Conservation (phyloP, 768 basidiomycete species). For the Lactarius quietus region DNA sequence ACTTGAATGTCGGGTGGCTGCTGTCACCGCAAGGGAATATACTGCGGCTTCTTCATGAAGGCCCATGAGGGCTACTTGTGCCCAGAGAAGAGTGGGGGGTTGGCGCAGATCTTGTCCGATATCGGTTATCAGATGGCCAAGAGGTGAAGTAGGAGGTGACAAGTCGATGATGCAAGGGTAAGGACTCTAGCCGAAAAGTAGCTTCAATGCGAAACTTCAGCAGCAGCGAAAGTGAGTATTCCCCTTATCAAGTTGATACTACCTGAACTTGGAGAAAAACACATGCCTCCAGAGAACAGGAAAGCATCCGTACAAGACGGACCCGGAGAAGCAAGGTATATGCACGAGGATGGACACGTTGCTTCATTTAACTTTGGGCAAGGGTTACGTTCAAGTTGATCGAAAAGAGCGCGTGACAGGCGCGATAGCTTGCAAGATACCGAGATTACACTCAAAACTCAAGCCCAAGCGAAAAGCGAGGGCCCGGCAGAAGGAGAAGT, state of each 20-base stretch:
- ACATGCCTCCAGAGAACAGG: neutral
- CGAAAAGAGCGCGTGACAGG: neutral
- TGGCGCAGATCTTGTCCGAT: neutral
- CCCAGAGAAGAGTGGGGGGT: neutral
- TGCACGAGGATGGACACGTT: neutral
- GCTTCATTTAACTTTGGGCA: neutral
- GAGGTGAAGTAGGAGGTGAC: neutral
- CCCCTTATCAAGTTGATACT: neutral
- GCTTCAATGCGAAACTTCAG: neutral
- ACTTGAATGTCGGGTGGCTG: neutral
- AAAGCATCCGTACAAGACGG: neutral
- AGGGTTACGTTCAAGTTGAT: neutral
- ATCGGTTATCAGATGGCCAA: neutral
- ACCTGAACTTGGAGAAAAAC: neutral
- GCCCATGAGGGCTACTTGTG: neutral
- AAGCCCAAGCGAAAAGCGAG: neutral
- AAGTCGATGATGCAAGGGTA: neutral
- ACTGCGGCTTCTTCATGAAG: neutral
- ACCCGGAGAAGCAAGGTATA: neutral
- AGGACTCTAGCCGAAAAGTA: neutral
- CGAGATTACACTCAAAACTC: neutral
- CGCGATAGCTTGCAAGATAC: neutral
- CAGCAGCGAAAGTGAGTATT: neutral
- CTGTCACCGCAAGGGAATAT: neutral
- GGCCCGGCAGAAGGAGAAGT: neutral